Evolutionary conservation across 140 eudicot genomes (phyloP), one percentile per base, ranked within the genome.

Genomic region (Stevia rebaudiana): DNA sequence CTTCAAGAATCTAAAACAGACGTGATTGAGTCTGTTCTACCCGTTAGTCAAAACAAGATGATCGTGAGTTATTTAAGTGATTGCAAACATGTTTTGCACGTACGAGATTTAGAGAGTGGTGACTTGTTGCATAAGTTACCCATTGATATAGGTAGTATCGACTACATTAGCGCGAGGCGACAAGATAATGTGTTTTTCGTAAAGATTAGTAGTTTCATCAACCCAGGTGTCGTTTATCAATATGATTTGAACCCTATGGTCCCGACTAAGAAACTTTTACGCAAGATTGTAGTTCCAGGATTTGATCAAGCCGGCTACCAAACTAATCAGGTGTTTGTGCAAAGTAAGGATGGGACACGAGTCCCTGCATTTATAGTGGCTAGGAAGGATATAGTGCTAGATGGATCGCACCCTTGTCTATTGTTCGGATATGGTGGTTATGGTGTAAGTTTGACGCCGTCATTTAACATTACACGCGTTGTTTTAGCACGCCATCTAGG

Each of bases 401-500:
- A 92, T 61, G 94, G 95, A 50, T 92, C 96, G 0, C 84, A 88
- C 58, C 95, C 98, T 13, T 88, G 96, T 68, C 77, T 92, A 42
- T 77, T 92, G n/a, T 83, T 81, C 18, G 95, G 83, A 48, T 92
- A 92, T 68, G 96, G 98, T 73, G 98, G 98, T 77, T 92, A 83
- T 74, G 78, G 84, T 62, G 66, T 81, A 67, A 92, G 88, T 78
- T 63, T 92, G 30, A 88, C 96, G 17, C 98, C 98, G 5, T 85
- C 80, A 1, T 92, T 92, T 70, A 61, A 78, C 50, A 69, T 76
- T 24, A 71, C 67, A 7, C 96, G 94, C 49, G 78, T 79, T 71
- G 81, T 92, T 46, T 65, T 88, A n/a, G 70, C 79, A 63, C 82
- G 70, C 54, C 78, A 85, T 77, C 69, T 92, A 43, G 94, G 83